A percentile compares a stretch with the other conserved stretches of the same genome.
These are phyloP conservation scores for Salicornia ramosissima DNA, from an alignment of 148 eudicot genomes.

Conservation along the genomic window DNA sequence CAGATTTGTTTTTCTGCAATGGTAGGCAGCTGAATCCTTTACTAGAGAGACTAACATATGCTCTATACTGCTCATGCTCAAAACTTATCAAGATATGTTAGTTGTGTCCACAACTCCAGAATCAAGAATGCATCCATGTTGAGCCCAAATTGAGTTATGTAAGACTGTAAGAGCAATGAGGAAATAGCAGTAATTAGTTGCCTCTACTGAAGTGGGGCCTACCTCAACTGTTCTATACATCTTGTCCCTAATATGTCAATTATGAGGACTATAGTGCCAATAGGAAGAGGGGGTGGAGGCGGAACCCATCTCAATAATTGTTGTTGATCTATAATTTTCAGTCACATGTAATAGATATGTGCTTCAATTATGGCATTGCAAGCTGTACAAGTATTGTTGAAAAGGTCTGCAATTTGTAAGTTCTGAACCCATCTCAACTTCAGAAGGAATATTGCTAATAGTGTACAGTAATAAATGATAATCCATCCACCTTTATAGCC, in stretches of 20 bases:
- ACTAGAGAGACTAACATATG: background rate
- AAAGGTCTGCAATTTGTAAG: too few species aligned
- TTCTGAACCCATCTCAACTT: too few species aligned
- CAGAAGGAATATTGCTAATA: too few species aligned
- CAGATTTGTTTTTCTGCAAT: background rate
- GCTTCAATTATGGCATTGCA: background rate
- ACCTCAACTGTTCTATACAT: background rate
- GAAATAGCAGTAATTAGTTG: background rate
- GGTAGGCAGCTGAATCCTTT: background rate
- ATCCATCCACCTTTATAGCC: too few species aligned
- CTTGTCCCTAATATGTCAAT: background rate
- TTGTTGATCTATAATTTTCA: background rate
- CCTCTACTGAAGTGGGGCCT: background rate
- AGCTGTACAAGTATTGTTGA: too few species aligned
- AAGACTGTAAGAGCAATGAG: background rate
- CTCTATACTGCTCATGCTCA: background rate
- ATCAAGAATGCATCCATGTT: background rate
- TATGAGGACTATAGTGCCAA: background rate
- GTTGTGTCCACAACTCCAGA: background rate
- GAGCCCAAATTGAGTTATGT: background rate
- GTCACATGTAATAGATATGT: background rate
- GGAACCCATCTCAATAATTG: background rate
- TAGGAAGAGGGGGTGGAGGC: background rate
- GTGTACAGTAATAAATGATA: too few species aligned
- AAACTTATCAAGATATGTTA: background rate